Evolutionary conservation across 2,329 filamentous ascomycete species (phyloP), one percentile per base, ranked within the genome.

Genomic region (Aspergillus japonicus): DNA sequence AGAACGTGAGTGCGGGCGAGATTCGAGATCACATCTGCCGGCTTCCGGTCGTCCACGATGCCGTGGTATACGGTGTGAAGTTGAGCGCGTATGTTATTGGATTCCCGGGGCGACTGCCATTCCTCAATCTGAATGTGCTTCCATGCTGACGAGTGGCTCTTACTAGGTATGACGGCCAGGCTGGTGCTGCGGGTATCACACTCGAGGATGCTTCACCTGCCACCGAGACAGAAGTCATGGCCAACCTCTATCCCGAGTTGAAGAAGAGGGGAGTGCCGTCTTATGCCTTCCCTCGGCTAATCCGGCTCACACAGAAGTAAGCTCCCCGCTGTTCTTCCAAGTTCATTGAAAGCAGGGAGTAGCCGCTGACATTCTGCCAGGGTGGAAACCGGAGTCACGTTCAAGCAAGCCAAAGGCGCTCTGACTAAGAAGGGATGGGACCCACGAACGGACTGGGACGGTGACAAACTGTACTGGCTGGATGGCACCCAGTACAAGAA

Each of bases 361-460:
- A 6, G n/a, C 19, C 33, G 49, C 53, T 60, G 58, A 56, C 29
- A 44, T 26, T 23, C 3, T 4, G n/a, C 16, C 44, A 76, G 74
- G 56, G 79, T 81, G 55, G 75, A 76, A 58, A 77, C 77, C 1
- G 78, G 77, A 49, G 80, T 77, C n/a, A 82, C 80, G 5, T 82
- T 82, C 70, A 82, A 82, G 63, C 80, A 82, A 62, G 76, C 77
- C 2, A 82, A 82, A 65, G 73, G 71, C 7, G 77, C 78, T 8
- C 62, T 81, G 26, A 66, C 74, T 26, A 78, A 78, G 63, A 78
- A 77, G 54, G 69, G 71, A 16, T 81, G 79, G 80, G 68, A 73
- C 56, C 73, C 72, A 10, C 66, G 66, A 6, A 63, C 62, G 1
- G 70, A 73, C 31, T 68, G 66, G 35, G 69, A 66, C 1, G 73